Conservation (phyloP, 208 protist genomes). For the Trypanosoma conorhini region DNA sequence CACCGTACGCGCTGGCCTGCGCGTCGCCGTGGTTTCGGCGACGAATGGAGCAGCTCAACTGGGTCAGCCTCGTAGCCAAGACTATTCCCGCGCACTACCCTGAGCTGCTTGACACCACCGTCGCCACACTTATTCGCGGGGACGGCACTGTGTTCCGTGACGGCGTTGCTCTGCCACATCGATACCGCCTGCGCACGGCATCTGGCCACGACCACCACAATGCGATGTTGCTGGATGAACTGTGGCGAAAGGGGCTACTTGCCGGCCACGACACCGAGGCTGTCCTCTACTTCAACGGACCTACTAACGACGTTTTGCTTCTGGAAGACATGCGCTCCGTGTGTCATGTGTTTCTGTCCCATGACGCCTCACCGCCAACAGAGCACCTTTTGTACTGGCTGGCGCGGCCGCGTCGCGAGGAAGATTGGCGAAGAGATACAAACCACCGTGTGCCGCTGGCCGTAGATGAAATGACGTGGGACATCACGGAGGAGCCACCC, state of each 20-base stretch:
- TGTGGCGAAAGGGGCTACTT: slow-evolving; percentile 8
- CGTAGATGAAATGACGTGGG: slow-evolving; percentile 18
- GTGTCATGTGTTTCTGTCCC: slow-evolving; percentile 38
- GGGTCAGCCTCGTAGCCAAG: slow-evolving; percentile 12
- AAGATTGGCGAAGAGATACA: neutral
- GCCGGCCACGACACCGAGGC: neutral
- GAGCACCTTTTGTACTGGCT: slow-evolving; percentile 9
- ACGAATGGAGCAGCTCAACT: slow-evolving; percentile 32
- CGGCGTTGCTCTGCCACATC: slow-evolving; percentile 1
- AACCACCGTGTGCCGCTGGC: slow-evolving; percentile 2
- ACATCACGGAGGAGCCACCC: slow-evolving; percentile 24
- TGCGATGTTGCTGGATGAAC: slow-evolving; percentile 12
- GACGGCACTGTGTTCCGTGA: slow-evolving; percentile 1
- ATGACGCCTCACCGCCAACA: slow-evolving; percentile 13
- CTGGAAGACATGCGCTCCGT: slow-evolving; percentile 43
- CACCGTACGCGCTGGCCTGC: slow-evolving; percentile 28
- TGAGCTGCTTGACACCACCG: neutral
- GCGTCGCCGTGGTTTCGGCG: slow-evolving; percentile 35
- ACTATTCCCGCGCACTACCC: slow-evolving; percentile 7
- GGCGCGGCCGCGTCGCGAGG: neutral
- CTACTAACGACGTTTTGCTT: slow-evolving; percentile 20
- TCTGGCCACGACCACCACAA: neutral
- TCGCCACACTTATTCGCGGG: neutral
- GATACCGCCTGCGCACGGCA: neutral
- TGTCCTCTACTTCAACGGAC: neutral